Conservation (phyloP, 129 eudicot species). For the Escallonia herrerae region DNA sequence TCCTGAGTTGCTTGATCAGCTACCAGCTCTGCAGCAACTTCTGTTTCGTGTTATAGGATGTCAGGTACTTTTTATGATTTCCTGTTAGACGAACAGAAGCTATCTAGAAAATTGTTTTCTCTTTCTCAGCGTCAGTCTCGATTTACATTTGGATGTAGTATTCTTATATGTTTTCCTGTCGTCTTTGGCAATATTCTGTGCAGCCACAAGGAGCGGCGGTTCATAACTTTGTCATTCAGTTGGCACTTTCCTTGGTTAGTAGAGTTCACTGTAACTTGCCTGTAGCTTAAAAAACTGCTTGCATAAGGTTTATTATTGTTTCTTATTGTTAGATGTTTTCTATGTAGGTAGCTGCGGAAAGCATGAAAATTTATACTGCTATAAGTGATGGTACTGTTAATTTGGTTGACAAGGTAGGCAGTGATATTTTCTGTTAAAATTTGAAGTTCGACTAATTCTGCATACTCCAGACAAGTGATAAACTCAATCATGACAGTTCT, state of each 20-base stretch:
- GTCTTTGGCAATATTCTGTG: slow-evolving; percentile 10
- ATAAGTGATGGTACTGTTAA: slow-evolving; percentile 72
- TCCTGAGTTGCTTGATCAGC: slow-evolving; percentile 67
- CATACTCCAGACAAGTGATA: background rate
- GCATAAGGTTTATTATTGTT: background rate
- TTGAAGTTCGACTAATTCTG: background rate
- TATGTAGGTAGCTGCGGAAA: slow-evolving; percentile 71
- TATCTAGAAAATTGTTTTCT: background rate
- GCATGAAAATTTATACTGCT: slow-evolving; percentile 73
- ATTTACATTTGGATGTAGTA: background rate
- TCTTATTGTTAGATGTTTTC: background rate
- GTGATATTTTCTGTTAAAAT: background rate
- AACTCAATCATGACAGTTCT: slow-evolving; percentile 45
- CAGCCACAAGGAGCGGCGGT: slow-evolving; percentile 94
- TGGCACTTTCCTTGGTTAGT: slow-evolving; percentile 80
- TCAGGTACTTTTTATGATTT: slow-evolving; percentile 41
- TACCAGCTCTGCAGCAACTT: slow-evolving; percentile 79
- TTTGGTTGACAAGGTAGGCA: slow-evolving; percentile 79
- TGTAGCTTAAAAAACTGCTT: background rate
- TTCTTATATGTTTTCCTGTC: background rate
- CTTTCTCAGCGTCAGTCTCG: background rate
- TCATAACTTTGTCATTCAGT: slow-evolving; percentile 65
- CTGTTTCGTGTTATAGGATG: slow-evolving; percentile 67
- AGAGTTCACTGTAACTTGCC: background rate
- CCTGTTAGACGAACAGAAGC: background rate